Evolutionary conservation across 2,329 filamentous ascomycete genomes (phyloP).

Genomic region (Didymella glomerata): DNA sequence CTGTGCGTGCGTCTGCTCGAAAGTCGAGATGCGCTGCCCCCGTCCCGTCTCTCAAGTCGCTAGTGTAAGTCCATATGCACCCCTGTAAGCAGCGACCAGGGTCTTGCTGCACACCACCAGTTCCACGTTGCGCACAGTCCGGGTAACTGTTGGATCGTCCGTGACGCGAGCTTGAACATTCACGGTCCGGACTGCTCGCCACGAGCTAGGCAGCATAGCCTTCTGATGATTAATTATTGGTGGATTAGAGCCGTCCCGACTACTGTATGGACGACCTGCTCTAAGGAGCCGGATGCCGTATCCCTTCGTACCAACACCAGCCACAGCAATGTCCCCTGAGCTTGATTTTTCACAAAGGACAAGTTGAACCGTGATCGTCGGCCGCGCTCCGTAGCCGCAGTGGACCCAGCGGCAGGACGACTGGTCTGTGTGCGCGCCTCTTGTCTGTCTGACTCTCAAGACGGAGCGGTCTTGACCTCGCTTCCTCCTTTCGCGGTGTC

Average conservation of each 20-base stretch:
- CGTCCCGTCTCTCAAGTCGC: conserved; percentile 38
- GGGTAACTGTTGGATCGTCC: conserved; percentile 46
- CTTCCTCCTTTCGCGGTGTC: neutral
- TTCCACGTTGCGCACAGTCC: conserved; percentile 50
- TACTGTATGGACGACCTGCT: conserved; percentile 39
- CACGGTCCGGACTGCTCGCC: conserved; percentile 44
- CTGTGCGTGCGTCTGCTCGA: conserved; percentile 32
- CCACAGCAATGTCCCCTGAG: conserved; percentile 2
- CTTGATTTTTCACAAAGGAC: conserved; percentile 40
- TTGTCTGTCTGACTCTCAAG: neutral
- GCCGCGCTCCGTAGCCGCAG: conserved; percentile 31
- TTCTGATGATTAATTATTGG: conserved; percentile 41
- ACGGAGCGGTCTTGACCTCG: neutral
- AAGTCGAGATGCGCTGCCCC: conserved; percentile 34
- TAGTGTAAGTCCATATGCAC: conserved; percentile 37
- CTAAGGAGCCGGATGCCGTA: conserved; percentile 34
- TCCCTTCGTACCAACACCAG: conserved; percentile 38
- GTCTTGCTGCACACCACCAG: conserved; percentile 43
- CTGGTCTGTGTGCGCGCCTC: conserved; percentile 18
- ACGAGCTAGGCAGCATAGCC: conserved; percentile 42
- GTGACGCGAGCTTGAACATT: conserved; percentile 47
- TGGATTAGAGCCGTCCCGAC: conserved; percentile 46
- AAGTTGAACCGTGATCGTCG: conserved; percentile 42
- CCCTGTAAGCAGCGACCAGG: conserved; percentile 30
- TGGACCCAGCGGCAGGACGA: conserved; percentile 40